These are phyloP conservation scores for Cyanidioschyzon merolae DNA, from an alignment of 23 red algal genomes.

Conservation along the genomic window DNA sequence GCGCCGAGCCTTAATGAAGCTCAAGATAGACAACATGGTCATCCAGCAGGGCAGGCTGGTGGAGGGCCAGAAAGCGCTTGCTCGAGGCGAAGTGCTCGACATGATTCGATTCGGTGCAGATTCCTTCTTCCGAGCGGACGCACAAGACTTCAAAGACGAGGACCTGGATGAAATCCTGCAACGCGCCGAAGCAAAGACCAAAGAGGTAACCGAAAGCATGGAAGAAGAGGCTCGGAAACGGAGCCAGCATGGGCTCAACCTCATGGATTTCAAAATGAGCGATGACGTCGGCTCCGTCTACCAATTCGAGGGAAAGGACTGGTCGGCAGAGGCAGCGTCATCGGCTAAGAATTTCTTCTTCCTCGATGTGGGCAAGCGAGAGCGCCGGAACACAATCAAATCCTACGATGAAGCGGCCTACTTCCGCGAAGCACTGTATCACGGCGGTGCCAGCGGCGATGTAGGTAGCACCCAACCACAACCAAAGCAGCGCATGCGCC, in stretches of 20 bases:
- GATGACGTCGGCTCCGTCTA: slow-evolving; percentile 45
- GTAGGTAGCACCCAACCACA: not conserved
- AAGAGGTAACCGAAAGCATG: slow-evolving; percentile 57
- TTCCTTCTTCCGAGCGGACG: slow-evolving; percentile 73
- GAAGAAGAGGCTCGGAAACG: slow-evolving; percentile 36
- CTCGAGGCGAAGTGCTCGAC: slow-evolving; percentile 81
- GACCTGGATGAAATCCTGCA: slow-evolving; percentile 85
- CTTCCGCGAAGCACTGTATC: slow-evolving; percentile 1
- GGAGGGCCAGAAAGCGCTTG: slow-evolving; percentile 71
- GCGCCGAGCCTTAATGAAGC: slow-evolving; percentile 82
- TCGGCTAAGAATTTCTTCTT: slow-evolving; percentile 56
- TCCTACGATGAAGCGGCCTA: slow-evolving; percentile 59
- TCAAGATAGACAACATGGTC: slow-evolving; percentile 81
- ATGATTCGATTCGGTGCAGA: slow-evolving; percentile 98
- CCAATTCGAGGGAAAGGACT: slow-evolving; percentile 85
- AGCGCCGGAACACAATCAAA: slow-evolving; percentile 33
- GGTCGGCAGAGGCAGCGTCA: slow-evolving; percentile 33
- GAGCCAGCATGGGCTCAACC: slow-evolving; percentile 23
- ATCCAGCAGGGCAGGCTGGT: slow-evolving; percentile 91
- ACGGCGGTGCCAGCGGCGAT: slow-evolving; percentile 2
- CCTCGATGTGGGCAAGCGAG: slow-evolving; percentile 97
- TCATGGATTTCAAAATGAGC: slow-evolving; percentile 44
- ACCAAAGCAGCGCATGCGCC: slow-evolving; percentile 68
- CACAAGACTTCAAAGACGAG: slow-evolving; percentile 45
- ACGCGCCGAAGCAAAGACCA: slow-evolving; percentile 81